These are phyloP conservation scores for Xylaria multiplex DNA, from an alignment of 2,329 filamentous ascomycete genomes.

Conservation along the genomic window DNA sequence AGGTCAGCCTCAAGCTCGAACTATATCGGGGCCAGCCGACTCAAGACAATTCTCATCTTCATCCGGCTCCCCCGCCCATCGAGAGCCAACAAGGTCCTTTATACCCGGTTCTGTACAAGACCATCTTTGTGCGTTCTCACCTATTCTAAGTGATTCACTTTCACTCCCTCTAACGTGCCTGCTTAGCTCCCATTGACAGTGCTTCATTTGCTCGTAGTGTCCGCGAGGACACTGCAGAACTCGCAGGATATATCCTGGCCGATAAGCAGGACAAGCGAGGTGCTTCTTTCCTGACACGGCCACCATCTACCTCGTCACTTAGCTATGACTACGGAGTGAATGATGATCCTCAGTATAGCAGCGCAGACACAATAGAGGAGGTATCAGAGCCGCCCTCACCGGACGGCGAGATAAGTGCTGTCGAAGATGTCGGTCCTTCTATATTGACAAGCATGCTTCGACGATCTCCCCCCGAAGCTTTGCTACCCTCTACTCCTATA, in stretches of 20 bases:
- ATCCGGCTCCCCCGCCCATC: conserved; percentile 56
- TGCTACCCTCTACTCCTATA: conserved; percentile 17
- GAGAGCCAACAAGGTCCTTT: conserved; percentile 77
- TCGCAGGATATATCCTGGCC: conserved; percentile 83
- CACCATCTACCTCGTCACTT: conserved; percentile 51
- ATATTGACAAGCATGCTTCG: conserved; percentile 61
- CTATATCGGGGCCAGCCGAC: conserved; percentile 37
- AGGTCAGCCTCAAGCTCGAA: conserved; percentile 38
- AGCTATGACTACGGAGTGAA: conserved; percentile 43
- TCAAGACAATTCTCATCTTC: conserved; percentile 49
- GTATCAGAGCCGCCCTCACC: conserved; percentile 46
- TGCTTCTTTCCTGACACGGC: conserved; percentile 58
- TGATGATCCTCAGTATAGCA: conserved; percentile 34
- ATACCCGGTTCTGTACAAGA: conserved; percentile 73
- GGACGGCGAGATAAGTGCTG: conserved; percentile 36
- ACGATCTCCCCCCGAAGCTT: conserved; percentile 58
- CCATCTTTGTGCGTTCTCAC: conserved; percentile 60
- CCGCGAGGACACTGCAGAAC: conserved; percentile 85
- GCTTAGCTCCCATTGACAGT: conserved; percentile 68
- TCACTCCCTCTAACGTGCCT: conserved; percentile 33
- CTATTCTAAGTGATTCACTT: neutral
- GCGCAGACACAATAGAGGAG: conserved; percentile 46
- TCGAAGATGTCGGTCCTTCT: conserved; percentile 44
- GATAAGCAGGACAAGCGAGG: conserved; percentile 62
- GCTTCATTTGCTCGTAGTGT: conserved; percentile 80